phyloP scores from a whole-genome alignment of 1,284 basidiomycete species.

The Ustilago cynodontis region DNA sequence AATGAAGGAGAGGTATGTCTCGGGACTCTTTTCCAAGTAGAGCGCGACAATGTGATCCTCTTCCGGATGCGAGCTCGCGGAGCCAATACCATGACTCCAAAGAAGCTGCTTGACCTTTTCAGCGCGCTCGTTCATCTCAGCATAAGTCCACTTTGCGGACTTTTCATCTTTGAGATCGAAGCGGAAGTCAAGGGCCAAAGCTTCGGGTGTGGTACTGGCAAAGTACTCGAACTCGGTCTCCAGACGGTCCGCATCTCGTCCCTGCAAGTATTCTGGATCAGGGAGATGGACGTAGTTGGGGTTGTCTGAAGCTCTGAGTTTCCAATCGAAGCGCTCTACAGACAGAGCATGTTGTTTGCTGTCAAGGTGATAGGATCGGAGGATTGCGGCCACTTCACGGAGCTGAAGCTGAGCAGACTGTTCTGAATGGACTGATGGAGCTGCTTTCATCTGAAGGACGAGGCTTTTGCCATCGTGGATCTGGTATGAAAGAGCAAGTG shows the following conservation, averaged over 20 bases:
- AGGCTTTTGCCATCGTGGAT: conserved; percentile 5
- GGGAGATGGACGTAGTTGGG: conserved; percentile 39
- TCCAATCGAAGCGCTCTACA: conserved; percentile 40
- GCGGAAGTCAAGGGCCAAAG: conserved; percentile 61
- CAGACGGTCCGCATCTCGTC: conserved; percentile 44
- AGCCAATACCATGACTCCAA: conserved; percentile 51
- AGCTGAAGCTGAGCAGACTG: conserved; percentile 55
- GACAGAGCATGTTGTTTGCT: conserved; percentile 38
- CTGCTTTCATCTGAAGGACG: conserved; percentile 41
- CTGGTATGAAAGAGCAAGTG: conserved; percentile 37
- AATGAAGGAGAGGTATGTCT: conserved; percentile 64
- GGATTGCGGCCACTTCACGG: conserved; percentile 44
- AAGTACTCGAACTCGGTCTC: conserved; percentile 59
- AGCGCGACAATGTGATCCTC: conserved; percentile 62
- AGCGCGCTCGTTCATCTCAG: conserved; percentile 56
- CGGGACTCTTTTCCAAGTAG: conserved; percentile 62
- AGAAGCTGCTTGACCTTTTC: conserved; percentile 53
- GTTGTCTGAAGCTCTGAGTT: conserved; percentile 54
- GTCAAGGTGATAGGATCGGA: conserved; percentile 37
- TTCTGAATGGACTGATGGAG: conserved; percentile 47
- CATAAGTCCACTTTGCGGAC: conserved; percentile 54
- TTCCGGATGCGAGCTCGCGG: conserved; percentile 28
- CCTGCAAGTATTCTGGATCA: conserved; percentile 30
- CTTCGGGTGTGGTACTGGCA: conserved; percentile 41
- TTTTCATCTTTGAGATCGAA: conserved; percentile 40